phyloP scores from a whole-genome alignment of 176 grass and related monocot genomes.

The Carex pumila region DNA sequence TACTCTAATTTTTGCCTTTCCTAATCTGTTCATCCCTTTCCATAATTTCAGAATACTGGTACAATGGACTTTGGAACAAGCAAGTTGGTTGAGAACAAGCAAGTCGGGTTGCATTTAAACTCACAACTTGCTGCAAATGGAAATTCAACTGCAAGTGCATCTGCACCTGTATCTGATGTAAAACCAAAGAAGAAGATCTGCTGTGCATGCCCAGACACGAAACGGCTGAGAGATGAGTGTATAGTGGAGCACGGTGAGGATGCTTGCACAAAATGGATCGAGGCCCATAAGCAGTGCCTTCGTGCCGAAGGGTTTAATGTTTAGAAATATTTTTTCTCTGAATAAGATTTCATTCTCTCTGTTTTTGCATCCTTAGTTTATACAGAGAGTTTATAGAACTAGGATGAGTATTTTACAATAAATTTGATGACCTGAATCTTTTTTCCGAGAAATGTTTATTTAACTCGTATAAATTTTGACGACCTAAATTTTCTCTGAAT shows the following conservation, averaged over 20 bases:
- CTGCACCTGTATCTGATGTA: constrained; percentile 22
- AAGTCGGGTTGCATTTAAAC: constrained; percentile 48
- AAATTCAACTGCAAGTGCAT: background rate
- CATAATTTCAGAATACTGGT: background rate
- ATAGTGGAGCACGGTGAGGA: constrained; percentile 66
- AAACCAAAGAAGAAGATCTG: constrained; percentile 94
- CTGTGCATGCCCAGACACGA: constrained; percentile 86
- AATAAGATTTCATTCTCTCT: constrained; percentile 28
- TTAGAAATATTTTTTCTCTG: constrained; percentile 37
- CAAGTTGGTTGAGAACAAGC: background rate
- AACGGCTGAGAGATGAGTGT: constrained; percentile 78
- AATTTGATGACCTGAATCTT: background rate
- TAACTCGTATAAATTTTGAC: background rate
- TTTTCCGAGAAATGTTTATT: background rate
- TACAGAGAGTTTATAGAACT: background rate
- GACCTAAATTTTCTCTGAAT: too few species aligned
- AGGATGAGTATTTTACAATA: background rate
- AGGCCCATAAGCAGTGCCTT: constrained; percentile 69
- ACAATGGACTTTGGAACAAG: background rate
- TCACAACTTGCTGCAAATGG: constrained; percentile 40
- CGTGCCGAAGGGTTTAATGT: constrained; percentile 81
- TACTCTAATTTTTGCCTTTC: too few species aligned
- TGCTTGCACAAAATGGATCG: constrained; percentile 64
- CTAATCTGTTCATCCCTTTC: background rate
- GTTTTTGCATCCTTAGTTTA: background rate